Conservation (phyloP, 139 green algal genomes). For the Chlamydomonas applanata region DNA sequence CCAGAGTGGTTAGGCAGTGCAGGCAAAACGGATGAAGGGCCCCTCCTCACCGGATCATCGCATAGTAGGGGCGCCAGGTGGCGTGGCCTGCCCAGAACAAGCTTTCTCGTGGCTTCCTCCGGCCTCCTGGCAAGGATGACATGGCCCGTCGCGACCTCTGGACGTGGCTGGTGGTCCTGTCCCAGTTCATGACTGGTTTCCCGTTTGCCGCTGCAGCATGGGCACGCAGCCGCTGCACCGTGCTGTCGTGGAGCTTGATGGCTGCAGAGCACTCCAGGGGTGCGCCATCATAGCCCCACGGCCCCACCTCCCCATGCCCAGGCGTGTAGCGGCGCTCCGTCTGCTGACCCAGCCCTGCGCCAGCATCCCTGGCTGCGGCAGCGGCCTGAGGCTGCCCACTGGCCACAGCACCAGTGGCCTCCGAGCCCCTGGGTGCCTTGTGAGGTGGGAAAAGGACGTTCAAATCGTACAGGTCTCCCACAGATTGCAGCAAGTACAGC, state of each 20-base stretch:
- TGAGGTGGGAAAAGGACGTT: constrained; percentile 36
- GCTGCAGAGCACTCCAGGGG: constrained; percentile 33
- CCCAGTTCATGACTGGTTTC: no score
- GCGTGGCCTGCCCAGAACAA: constrained; percentile 32
- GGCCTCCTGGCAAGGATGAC: no score
- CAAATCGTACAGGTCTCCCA: constrained; percentile 46
- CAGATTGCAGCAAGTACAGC: constrained; percentile 35
- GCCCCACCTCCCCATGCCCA: constrained; percentile 30
- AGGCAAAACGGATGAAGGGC: no score
- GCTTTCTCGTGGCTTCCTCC: no score
- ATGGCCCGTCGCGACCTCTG: no score
- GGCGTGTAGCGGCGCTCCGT: constrained; percentile 17
- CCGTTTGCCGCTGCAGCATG: neutral
- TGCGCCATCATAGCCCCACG: constrained; percentile 30
- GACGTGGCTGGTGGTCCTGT: no score
- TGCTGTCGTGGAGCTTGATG: constrained; percentile 21
- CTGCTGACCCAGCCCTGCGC: no score
- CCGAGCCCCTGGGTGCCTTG: no score
- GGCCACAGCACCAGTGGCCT: no score
- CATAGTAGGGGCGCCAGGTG: constrained; percentile 45
- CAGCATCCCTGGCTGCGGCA: no score
- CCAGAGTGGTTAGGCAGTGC: no score
- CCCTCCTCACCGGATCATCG: constrained; percentile 19
- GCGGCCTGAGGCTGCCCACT: no score
- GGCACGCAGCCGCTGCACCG: neutral